phyloP scores from a whole-genome alignment of 2,329 filamentous ascomycete species.

The Aureobasidium musti region DNA sequence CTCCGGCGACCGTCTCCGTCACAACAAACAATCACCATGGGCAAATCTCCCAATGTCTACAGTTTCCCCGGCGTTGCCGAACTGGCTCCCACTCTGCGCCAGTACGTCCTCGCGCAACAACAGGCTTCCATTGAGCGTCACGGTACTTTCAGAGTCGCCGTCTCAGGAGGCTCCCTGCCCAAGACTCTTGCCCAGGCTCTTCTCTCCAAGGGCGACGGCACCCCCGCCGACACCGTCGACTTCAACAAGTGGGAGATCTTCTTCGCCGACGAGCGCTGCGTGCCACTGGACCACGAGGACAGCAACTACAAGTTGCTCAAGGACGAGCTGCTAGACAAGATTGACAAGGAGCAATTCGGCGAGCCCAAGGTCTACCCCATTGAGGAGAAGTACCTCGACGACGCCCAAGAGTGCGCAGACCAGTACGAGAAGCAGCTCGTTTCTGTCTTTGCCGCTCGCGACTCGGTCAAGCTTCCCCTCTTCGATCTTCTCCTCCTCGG shows the following conservation, averaged over 20 bases:
- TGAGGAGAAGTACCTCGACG: slow-evolving; percentile 66
- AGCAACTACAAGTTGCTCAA: slow-evolving; percentile 93
- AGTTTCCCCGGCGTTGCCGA: slow-evolving; percentile 71
- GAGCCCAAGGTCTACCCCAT: slow-evolving; percentile 77
- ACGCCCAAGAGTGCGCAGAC: slow-evolving; percentile 90
- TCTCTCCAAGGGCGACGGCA: slow-evolving; percentile 55
- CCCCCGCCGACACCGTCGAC: slow-evolving; percentile 63
- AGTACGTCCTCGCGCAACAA: slow-evolving; percentile 81
- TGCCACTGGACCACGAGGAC: slow-evolving; percentile 86
- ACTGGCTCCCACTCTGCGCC: slow-evolving; percentile 75
- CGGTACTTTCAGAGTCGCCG: slow-evolving; percentile 81
- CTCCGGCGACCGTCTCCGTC: slow-evolving; percentile 1
- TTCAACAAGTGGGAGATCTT: slow-evolving; percentile 97
- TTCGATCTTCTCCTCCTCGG: slow-evolving; percentile 94
- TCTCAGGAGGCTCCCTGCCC: slow-evolving; percentile 92
- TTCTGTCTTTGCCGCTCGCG: slow-evolving; percentile 80
- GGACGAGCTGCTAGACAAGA: slow-evolving; percentile 83
- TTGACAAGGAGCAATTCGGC: slow-evolving; percentile 63
- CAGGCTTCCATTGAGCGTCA: slow-evolving; percentile 78
- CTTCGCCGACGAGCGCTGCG: slow-evolving; percentile 95
- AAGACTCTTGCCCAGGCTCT: slow-evolving; percentile 84
- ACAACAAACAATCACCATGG: slow-evolving; percentile 37
- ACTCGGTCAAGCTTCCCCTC: slow-evolving; percentile 90
- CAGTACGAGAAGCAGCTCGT: slow-evolving; percentile 90
- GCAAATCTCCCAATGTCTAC: slow-evolving; percentile 64